Conservation (phyloP, 306 rosid species). For the Vigna reflexopilosa region DNA sequence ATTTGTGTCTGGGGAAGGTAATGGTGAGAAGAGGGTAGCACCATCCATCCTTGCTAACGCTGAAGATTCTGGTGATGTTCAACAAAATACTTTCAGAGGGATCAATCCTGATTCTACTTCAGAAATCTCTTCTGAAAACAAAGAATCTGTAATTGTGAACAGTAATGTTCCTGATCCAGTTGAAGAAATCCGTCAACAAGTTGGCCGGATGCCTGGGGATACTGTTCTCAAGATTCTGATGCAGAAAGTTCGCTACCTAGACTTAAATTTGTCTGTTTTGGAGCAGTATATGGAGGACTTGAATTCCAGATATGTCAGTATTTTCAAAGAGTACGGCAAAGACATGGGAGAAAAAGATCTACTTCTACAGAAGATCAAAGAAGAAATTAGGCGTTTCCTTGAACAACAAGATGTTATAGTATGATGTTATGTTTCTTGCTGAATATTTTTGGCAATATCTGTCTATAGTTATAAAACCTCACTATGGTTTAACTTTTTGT, state of each 20-base stretch:
- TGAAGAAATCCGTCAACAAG: conserved; percentile 73
- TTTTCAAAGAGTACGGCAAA: conserved; percentile 67
- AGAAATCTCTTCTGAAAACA: conserved; percentile 48
- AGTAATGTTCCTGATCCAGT: conserved; percentile 65
- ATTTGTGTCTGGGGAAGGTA: conserved; percentile 54
- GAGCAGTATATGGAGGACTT: conserved; percentile 87
- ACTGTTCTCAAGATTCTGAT: conserved; percentile 89
- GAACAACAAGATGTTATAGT: conserved; percentile 60
- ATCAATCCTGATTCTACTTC: conserved; percentile 44
- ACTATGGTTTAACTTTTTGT: conserved; percentile 2
- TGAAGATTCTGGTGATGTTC: conserved; percentile 44
- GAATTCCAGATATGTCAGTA: conserved; percentile 70
- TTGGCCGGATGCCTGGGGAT: conserved; percentile 93
- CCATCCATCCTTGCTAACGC: conserved; percentile 47
- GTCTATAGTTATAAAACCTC: neutral
- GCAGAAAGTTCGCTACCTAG: conserved; percentile 89
- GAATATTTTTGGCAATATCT: conserved; percentile 6
- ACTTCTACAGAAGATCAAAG: conserved; percentile 66
- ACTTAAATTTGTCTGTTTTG: conserved; percentile 73
- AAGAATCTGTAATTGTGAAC: conserved; percentile 50
- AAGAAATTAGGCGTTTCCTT: conserved; percentile 63
- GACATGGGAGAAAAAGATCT: conserved; percentile 62
- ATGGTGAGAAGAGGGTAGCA: conserved; percentile 55
- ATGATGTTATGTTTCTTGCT: conserved; percentile 56
- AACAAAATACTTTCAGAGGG: conserved; percentile 41